Percentiles rank a stretch among this genome's conserved stretches.
These are phyloP conservation scores for Plenodomus tracheiphilus DNA, from an alignment of 2,329 filamentous ascomycete genomes.

Conservation along the genomic window DNA sequence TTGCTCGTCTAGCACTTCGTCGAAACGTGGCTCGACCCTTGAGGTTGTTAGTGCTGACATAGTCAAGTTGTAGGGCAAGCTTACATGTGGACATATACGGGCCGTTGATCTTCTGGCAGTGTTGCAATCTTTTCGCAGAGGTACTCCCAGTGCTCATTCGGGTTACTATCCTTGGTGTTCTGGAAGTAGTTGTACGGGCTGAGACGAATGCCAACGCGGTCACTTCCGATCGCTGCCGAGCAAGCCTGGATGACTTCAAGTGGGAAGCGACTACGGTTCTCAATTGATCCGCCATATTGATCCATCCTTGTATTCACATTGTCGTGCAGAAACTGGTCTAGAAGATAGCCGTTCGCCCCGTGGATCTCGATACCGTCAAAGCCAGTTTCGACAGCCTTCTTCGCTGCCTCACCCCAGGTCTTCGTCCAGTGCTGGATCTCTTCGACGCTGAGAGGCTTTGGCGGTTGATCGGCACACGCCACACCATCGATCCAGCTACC, in stretches of 20 bases:
- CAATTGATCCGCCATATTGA: slow-evolving; percentile 54
- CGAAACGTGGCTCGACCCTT: slow-evolving; percentile 44
- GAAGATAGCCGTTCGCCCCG: slow-evolving; percentile 50
- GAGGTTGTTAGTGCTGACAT: slow-evolving; percentile 6
- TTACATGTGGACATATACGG: slow-evolving; percentile 43
- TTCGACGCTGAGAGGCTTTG: slow-evolving; percentile 41
- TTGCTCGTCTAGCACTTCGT: slow-evolving; percentile 42
- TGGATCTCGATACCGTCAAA: slow-evolving; percentile 49
- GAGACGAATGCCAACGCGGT: slow-evolving; percentile 39
- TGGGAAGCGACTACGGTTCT: slow-evolving; percentile 59
- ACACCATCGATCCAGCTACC: slow-evolving; percentile 47
- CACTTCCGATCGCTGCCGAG: slow-evolving; percentile 37
- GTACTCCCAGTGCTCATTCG: slow-evolving; percentile 51
- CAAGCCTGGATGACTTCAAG: slow-evolving; percentile 54
- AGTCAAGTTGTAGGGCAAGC: neutral
- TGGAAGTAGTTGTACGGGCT: slow-evolving; percentile 44
- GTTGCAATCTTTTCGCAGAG: slow-evolving; percentile 48
- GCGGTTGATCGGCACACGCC: slow-evolving; percentile 41
- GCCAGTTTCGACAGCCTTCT: slow-evolving; percentile 41
- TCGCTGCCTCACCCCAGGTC: slow-evolving; percentile 46
- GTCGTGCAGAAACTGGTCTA: slow-evolving; percentile 57
- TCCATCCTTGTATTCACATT: slow-evolving; percentile 56
- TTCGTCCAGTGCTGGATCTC: slow-evolving; percentile 46
- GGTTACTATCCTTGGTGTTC: slow-evolving; percentile 50
- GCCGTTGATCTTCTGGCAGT: slow-evolving; percentile 32